These are phyloP conservation scores for Bassia scoparia DNA, from an alignment of 148 eudicot genomes.

Conservation along the genomic window DNA sequence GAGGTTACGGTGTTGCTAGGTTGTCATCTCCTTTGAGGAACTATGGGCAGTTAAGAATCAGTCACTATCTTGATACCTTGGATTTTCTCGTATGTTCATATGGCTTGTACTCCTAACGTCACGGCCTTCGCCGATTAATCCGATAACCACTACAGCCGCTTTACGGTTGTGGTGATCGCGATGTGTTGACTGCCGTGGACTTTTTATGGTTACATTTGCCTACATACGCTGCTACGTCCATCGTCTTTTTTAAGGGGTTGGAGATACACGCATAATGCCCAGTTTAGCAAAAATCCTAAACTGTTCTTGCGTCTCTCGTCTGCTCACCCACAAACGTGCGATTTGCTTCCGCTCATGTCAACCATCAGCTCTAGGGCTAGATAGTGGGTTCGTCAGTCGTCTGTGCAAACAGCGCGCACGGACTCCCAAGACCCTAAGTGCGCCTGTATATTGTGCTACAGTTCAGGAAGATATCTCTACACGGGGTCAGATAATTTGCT, in stretches of 20 bases:
- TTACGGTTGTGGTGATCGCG: conserved; percentile 90
- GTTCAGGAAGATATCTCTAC: conserved; percentile 86
- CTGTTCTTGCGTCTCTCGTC: conserved; percentile 85
- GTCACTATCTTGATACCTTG: conserved; percentile 72
- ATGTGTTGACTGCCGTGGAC: conserved; percentile 96
- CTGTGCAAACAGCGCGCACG: conserved; percentile 78
- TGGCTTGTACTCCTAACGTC: too few relatives aligned
- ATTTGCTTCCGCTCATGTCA: conserved; percentile 89
- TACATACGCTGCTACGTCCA: conserved; percentile 73
- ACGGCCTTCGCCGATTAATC: too few relatives aligned
- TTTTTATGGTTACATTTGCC: conserved; percentile 95
- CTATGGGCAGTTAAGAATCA: conserved; percentile 87
- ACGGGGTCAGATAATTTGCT: conserved; percentile 83
- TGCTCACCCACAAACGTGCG: conserved; percentile 87
- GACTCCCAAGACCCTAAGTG: conserved; percentile 83
- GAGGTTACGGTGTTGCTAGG: conserved; percentile 87
- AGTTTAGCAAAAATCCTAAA: conserved; percentile 68
- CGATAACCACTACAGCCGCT: conserved; percentile 65
- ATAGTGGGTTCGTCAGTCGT: conserved; percentile 94
- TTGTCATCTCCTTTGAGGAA: conserved; percentile 93
- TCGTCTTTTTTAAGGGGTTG: conserved; percentile 79
- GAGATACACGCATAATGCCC: conserved; percentile 49
- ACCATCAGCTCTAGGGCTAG: conserved; percentile 83
- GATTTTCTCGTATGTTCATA: conserved; percentile 89
- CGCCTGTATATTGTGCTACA: conserved; percentile 81